Evolutionary conservation across 345 rosid species (phyloP).

Genomic region (Acer yangbiense): DNA sequence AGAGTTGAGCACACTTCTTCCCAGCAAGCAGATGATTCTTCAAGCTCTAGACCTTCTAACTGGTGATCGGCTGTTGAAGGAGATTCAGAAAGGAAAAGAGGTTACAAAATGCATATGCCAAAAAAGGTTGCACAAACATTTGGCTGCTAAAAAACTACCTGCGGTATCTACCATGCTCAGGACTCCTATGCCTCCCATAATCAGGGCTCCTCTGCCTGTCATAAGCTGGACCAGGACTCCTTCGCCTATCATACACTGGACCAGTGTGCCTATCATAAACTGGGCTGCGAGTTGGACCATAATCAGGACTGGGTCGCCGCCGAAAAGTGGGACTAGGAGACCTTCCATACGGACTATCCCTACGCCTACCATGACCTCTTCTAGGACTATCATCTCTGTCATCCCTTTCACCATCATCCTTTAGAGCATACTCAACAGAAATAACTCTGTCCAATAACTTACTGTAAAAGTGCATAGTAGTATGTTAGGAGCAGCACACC

Average conservation of each 20-base stretch:
- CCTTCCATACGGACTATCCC: conserved; percentile 50
- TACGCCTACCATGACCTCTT: conserved; percentile 49
- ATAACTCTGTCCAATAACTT: conserved; percentile 78
- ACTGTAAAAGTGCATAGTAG: conserved; percentile 39
- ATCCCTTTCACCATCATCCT: conserved; percentile 74
- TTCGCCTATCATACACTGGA: conserved; percentile 53
- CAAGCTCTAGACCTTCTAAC: conserved; percentile 55
- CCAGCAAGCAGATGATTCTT: conserved; percentile 15
- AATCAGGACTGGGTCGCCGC: conserved; percentile 78
- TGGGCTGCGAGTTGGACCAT: conserved; percentile 74
- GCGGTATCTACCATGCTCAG: conserved; percentile 56
- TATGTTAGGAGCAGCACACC: conserved; percentile 1
- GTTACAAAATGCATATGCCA: neutral
- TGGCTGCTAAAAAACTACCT: conserved; percentile 47
- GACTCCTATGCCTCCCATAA: conserved; percentile 48
- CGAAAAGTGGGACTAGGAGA: conserved; percentile 72
- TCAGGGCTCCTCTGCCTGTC: conserved; percentile 53
- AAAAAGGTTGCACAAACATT: conserved; percentile 14
- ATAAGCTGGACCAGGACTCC: conserved; percentile 53
- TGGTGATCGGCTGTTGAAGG: conserved; percentile 64
- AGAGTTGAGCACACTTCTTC: conserved; percentile 10
- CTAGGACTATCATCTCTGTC: conserved; percentile 65
- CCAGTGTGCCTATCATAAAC: conserved; percentile 69
- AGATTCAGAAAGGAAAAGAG: neutral
- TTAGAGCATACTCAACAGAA: conserved; percentile 86